Base-by-base conservation (phyloP, 2,329 filamentous ascomycete species). In the Coniochaeta ligniaria region DNA sequence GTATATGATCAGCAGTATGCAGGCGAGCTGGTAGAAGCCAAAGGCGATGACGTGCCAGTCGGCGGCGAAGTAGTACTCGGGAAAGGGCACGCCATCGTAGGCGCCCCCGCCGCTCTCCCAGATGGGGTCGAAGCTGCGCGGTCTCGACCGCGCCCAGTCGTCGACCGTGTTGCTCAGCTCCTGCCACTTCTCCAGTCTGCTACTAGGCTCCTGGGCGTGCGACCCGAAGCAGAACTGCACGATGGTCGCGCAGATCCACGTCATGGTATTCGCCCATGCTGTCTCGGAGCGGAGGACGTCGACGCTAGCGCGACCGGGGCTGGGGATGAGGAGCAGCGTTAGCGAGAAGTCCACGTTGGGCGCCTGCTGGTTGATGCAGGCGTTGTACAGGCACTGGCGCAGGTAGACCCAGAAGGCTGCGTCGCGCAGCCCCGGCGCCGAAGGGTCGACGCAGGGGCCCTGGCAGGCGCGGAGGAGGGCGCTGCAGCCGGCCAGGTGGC, bases 401-500 rank as follows among this genome's bases (percentile, higher is more conserved):
- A 56, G 35, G 28, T 56, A 56, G n/a, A 56, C 52, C 52, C 52
- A 56, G 28, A 56, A 56, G n/a, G 52, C 52, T 2, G 52, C 52
- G 28, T 56, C 52, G 28, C 52, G 52, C 16, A 56, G 24, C 6
- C 52, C 52, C 33, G 52, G 52, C 6, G 52, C 52, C 14, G 52
- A 6, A 2, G 52, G 52, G 33, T 56, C 33, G 52, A 35, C 52
- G 33, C 52, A 56, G 52, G 52, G 52, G 3, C 33, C 52, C 14
- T 56, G 52, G 33, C 52, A 56, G 52, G 52, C 52, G 16, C 33
- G 52, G 52, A 56, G 52, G 9, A 56, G 52, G 26, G 52, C 52
- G 33, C 52, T 56, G 52, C 52, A 56, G 52, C 52, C 52, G 52
- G 52, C 52, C 6, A 56, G 52, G 52, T 56, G 52, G n/a, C 52